A percentile compares a stretch with the other conserved stretches of the same genome.
Evolutionary conservation across 2,329 filamentous ascomycete species (phyloP).

Genomic region (Aspergillus ochraceoroseus): DNA sequence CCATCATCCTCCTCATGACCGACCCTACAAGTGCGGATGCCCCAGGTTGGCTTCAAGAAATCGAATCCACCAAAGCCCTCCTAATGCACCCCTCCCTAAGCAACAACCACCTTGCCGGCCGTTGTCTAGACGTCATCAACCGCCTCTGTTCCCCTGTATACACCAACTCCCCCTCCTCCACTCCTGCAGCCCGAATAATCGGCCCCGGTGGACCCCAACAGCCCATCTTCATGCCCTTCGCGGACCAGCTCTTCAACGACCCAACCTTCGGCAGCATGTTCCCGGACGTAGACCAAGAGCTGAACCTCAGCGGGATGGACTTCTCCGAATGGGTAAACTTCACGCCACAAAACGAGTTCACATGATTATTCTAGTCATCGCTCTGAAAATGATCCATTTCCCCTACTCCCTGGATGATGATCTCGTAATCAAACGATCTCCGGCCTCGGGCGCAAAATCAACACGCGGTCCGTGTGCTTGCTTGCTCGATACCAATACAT

Average conservation of each 20-base stretch:
- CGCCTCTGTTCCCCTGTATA: slow-evolving; percentile 35
- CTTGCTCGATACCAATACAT: too few species aligned
- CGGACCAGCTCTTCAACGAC: slow-evolving; percentile 36
- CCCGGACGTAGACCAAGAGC: slow-evolving; percentile 31
- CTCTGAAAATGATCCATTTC: too few species aligned
- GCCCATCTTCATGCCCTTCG: slow-evolving; percentile 35
- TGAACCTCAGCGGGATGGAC: slow-evolving; percentile 33
- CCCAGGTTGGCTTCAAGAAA: slow-evolving; percentile 37
- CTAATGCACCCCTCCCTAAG: slow-evolving; percentile 37
- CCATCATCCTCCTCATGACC: slow-evolving; percentile 43
- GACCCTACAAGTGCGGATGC: slow-evolving; percentile 38
- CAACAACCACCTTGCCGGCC: slow-evolving; percentile 38
- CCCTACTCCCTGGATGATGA: too few species aligned
- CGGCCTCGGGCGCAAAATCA: too few species aligned
- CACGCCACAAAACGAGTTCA: slow-evolving; percentile 23
- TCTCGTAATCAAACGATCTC: too few species aligned
- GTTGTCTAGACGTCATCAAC: slow-evolving; percentile 40
- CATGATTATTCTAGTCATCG: too few species aligned
- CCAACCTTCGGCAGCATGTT: slow-evolving; percentile 36
- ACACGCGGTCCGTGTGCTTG: too few species aligned
- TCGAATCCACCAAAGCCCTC: slow-evolving; percentile 41
- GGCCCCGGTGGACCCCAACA: slow-evolving; percentile 16
- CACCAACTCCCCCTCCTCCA: slow-evolving; percentile 14
- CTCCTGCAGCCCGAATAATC: slow-evolving; percentile 18
- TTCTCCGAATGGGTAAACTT: slow-evolving; percentile 42